Evolutionary conservation across 495 filamentous ascomycete species (phyloP), one percentile per base, ranked within the genome.

Genomic region (Recurvomyces mirabilis): DNA sequence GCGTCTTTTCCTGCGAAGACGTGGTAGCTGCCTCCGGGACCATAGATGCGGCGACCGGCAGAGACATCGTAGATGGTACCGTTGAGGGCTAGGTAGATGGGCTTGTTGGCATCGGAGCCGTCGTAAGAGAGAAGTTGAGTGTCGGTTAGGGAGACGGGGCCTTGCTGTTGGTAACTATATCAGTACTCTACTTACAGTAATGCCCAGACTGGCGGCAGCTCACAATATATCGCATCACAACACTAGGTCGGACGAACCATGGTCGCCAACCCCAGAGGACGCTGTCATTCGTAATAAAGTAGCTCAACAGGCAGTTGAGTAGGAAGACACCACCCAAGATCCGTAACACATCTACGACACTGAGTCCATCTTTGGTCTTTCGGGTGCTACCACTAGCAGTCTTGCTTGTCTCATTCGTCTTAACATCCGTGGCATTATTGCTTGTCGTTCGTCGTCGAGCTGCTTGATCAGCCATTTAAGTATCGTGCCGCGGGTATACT

Each of bases 31-130:
- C 91, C 93, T 14, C 85, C 88, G 0, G 87, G 85, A 1, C 91
- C 89, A 72, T 99, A 98, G 52, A 81, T 77, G 15, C 67, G 63
- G 0, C 70, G 75, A 49, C 81, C 82, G 5, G 74, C 67, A 11
- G 81, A 79, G 26, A 99, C 93, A 62, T 99, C 91, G 73, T 86
- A 96, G 68, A 99, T 84, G 46, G 74, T 80, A 41, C 87, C 84
- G 68, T 99, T 99, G 34, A 99, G 72, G 40, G 85, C 87, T 37
- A 99, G 70, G 65, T 93, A 88, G 62, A 99, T 79, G 3, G 91
- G 93, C 17, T 81, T 75, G 14, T 56, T 52, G 1, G 78, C 67
- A 63, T 93, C 77, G 38, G 64, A 73, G 66, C 91, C 91, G 65
- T 93, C 81, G 71, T 84, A 91, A 39, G 67, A 66, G 24, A 71